A percentile compares a stretch with the other conserved stretches of the same genome.
phyloP scores from a whole-genome alignment of 2,329 filamentous ascomycete genomes.

The Clonostachys solani region DNA sequence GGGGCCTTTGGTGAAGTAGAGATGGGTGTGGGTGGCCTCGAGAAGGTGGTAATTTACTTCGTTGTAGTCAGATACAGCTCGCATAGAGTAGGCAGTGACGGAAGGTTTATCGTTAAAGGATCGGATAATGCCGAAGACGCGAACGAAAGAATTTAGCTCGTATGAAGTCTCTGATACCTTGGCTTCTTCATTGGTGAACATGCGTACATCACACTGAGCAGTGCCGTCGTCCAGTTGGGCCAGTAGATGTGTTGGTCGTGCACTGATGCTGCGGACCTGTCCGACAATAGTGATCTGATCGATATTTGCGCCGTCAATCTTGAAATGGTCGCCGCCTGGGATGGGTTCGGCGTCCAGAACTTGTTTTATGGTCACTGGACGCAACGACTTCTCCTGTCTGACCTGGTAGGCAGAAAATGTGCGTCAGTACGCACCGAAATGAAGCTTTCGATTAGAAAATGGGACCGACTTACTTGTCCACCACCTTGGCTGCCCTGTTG shows the following conservation, averaged over 20 bases:
- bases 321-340: slow-evolving; percentile 70
- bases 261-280: slow-evolving; percentile 81
- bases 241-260: slow-evolving; percentile 86
- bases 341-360: slow-evolving; percentile 77
- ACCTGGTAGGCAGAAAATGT: slow-evolving; percentile 26
- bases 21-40: slow-evolving; percentile 83
- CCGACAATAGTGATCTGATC: slow-evolving; percentile 78
- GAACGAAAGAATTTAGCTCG: slow-evolving; percentile 73
- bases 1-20: slow-evolving; percentile 74
- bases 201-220: slow-evolving; percentile 84
- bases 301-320: slow-evolving; percentile 72
- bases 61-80: slow-evolving; percentile 79
- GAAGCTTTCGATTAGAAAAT: not conserved
- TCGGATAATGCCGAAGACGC: slow-evolving; percentile 82
- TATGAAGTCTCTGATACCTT: slow-evolving; percentile 38
- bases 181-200: slow-evolving; percentile 67
- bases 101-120: slow-evolving; percentile 79
- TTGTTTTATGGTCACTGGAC: slow-evolving; percentile 95
- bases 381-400: slow-evolving; percentile 79
- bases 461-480: slow-evolving; percentile 30
- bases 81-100: slow-evolving; percentile 78
- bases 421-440: not conserved
- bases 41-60: slow-evolving; percentile 91
- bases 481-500: slow-evolving; percentile 53
- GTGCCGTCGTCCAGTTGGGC: slow-evolving; percentile 96